Conservation (phyloP, 1,284 basidiomycete species). For the Uromyces viciae-fabae region DNA sequence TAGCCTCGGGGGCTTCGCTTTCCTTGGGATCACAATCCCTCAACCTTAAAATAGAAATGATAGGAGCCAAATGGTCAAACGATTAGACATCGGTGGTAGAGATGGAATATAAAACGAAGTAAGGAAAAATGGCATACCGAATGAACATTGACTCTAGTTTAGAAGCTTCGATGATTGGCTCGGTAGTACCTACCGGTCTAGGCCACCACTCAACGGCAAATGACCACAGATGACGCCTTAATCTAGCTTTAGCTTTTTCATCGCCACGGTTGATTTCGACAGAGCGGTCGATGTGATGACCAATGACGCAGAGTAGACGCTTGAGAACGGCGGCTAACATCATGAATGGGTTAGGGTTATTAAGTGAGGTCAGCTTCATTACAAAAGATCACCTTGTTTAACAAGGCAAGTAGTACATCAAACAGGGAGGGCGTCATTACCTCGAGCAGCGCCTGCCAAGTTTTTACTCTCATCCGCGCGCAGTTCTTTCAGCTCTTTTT, state of each 20-base stretch:
- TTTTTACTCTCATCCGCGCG: constrained; percentile 19
- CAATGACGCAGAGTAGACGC: constrained; percentile 89
- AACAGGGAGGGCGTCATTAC: constrained; percentile 15
- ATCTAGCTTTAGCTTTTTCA: constrained; percentile 19
- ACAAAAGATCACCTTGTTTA: no score
- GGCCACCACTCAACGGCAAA: constrained; percentile 46
- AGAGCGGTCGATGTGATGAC: constrained; percentile 81
- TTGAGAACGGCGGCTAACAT: constrained; percentile 92
- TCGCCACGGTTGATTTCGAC: constrained; percentile 59
- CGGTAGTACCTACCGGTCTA: constrained; percentile 26
- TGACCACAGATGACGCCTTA: constrained; percentile 41
- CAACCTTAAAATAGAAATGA: background rate
- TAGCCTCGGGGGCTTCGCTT: constrained; percentile 16
- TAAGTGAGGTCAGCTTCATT: no score
- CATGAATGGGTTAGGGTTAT: constrained; percentile 59
- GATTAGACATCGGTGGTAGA: background rate
- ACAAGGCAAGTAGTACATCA: constrained; percentile 55
- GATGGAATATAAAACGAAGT: background rate
- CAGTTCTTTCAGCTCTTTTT: constrained; percentile 78
- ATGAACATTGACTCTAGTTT: constrained; percentile 37
- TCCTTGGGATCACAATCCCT: constrained; percentile 32
- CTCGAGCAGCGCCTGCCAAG: constrained; percentile 39
- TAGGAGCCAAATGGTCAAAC: background rate
- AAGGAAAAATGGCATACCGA: constrained; percentile 15
- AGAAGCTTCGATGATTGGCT: constrained; percentile 28